Percentiles rank a stretch among this genome's conserved stretches.
Evolutionary conservation across 164 flowering plant genomes (phyloP).

Genomic region (Litsea cubeba): DNA sequence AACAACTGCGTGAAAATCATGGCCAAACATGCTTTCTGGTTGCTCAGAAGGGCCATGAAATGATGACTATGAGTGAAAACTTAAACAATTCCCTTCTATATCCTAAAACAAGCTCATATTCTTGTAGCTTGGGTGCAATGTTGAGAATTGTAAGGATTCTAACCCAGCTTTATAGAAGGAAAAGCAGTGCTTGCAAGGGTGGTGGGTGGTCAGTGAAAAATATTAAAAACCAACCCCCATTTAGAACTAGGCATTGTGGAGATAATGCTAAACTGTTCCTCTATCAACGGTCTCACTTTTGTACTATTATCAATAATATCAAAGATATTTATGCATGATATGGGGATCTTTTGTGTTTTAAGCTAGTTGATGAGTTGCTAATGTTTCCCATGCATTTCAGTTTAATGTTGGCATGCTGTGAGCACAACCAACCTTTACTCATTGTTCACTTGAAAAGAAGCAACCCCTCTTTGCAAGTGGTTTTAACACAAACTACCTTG

Average conservation of each 20-base stretch:
- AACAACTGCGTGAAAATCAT: constrained; percentile 15
- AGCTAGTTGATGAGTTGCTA: not conserved
- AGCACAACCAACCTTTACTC: not conserved
- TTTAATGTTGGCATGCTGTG: not conserved
- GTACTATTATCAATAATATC: not conserved
- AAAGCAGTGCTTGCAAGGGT: not conserved
- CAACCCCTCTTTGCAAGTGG: not conserved
- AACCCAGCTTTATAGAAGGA: constrained; percentile 5
- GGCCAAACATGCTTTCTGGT: constrained; percentile 16
- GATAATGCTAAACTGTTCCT: constrained; percentile 4
- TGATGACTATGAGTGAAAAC: not conserved
- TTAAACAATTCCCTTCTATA: not conserved
- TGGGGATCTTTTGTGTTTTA: not conserved
- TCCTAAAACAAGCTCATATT: not conserved
- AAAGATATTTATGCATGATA: not conserved
- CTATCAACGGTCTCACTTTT: not conserved
- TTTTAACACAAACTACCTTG: not conserved
- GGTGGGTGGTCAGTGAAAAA: not conserved
- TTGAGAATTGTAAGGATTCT: not conserved
- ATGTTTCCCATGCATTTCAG: not conserved
- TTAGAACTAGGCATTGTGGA: constrained; percentile 7
- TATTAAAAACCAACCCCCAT: not conserved
- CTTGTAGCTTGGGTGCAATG: not conserved
- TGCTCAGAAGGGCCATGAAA: constrained; percentile 2
- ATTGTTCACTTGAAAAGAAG: no score